Base-by-base conservation (phyloP, 768 basidiomycete genomes). In the Rhizopogon rudus region DNA sequence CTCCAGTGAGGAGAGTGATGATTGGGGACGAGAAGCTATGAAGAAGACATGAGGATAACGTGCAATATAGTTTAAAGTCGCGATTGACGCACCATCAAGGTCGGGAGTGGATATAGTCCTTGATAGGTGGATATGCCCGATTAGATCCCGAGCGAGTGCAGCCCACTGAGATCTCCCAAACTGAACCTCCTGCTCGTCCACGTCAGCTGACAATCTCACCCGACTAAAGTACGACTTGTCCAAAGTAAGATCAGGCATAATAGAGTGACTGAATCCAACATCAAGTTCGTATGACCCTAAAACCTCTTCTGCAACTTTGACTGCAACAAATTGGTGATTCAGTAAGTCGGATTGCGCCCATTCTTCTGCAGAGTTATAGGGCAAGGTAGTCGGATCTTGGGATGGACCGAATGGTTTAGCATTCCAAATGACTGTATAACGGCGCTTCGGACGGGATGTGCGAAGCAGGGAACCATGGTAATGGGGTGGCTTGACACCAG, bases 81-180 rank as follows among this genome's bases (percentile, higher is more conserved):
- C 20, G 8, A 37, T 9, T 28, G 17, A 35, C 52, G 42, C 48
- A 53, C 52, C 52, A n/a, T 53, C 52, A n/a, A 25, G 9, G 42
- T 49, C 43, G 42, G 22, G 44, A n/a, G 20, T 28, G 22, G 37
- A 37, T 45, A 51, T 33, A n/a, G 12, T 31, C 45, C 31, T 29
- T 25, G 31, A 53, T 10, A 37, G 13, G 12, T 22, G 31, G 8
- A 56, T 42, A 56, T 40, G 69, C 41, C 72, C 73, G 33, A 76
- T 66, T 53, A 82, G 65, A 59, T 71, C 73, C 56, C 73, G 71
- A 41, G 77, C 68, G 39, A 75, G 64, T 22, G 71, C 66, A 17
- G 74, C 64, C 81, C 80, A 83, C 35, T 60, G 67, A 57, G 74
- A 64, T 61, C 68, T 75, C 46, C 63, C 70, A 6, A 61, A 59